Base-by-base conservation (phyloP, 805 yeast genomes). In the Saturnispora serradocipensis region DNA sequence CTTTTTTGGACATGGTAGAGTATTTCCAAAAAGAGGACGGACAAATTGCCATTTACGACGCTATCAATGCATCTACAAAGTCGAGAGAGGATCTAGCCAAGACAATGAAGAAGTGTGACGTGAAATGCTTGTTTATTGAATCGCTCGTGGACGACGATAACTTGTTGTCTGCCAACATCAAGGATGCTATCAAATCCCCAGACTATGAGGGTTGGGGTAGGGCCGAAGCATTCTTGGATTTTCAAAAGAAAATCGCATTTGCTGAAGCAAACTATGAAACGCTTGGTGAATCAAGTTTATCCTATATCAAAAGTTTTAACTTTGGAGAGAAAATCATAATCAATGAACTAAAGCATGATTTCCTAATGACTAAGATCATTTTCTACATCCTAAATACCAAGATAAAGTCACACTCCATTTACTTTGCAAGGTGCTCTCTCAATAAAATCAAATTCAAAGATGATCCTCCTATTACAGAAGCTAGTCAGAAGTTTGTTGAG, bases 41-140 rank as follows among this genome's bases (percentile, higher is more conserved):
- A 10, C 99, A 93, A 69, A 88, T 93, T 32, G 99, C 96, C 5
- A 87, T 93, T 22, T 93, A 87, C 67, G 99, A 93, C 67, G 98
- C 98, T 0, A 86, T 93, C 48, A 93, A 93, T 65, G 96, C 93
- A 5, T 70, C 84, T 46, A 79, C 84, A 20, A 73, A 75, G 48
- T 85, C 84, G 58, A 75, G 99, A 58, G 60, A 73, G 7, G 77
- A 75, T 30, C 67, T 91, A 38, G 77, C 76, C 27, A 73, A 74
- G 34, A 67, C 68, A 53, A 81, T 91, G 59, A 69, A 72, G 7
- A 69, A 71, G 43, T 71, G 76, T 54, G 80, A 81, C 56, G 82
- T 90, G 53, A 90, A 86, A 65, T 84, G 85, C 27, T 67, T 93
- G 50, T 93, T 90, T 66, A 88, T 93, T 53, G 99, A 93, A 68